Conservation (phyloP, 2,329 filamentous ascomycete genomes). For the Colletotrichum eleusines region DNA sequence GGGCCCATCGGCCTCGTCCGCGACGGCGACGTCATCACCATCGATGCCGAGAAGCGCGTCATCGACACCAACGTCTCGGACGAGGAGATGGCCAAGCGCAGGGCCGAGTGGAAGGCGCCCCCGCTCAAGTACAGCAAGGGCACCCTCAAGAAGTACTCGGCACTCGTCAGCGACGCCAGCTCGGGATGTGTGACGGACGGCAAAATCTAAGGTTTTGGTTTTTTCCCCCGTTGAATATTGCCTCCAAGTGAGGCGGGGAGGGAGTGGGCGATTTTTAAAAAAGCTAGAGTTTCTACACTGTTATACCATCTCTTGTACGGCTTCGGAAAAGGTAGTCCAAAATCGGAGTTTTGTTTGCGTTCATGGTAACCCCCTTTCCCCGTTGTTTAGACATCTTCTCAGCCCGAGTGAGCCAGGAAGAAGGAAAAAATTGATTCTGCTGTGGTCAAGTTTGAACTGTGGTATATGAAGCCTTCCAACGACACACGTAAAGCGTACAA, state of each 20-base stretch:
- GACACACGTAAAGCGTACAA: conserved; percentile 10
- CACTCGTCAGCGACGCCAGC: conserved; percentile 69
- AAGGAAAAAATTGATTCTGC: not conserved
- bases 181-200: conserved; percentile 70
- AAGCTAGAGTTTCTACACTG: conserved; percentile 36
- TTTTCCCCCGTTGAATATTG: not conserved
- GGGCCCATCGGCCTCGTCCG: conserved; percentile 86
- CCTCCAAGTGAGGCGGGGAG: not conserved
- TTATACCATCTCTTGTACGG: conserved; percentile 41
- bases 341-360: conserved; percentile 42
- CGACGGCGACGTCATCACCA: conserved; percentile 84
- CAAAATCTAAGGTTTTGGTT: conserved; percentile 39
- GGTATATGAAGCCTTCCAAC: not conserved
- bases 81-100: conserved; percentile 70
- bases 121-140: conserved; percentile 70
- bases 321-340: conserved; percentile 41
- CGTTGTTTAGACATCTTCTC: not conserved
- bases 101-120: conserved; percentile 72
- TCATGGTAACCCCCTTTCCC: not conserved
- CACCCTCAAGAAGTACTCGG: conserved; percentile 78
- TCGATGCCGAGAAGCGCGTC: conserved; percentile 82
- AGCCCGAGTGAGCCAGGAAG: not conserved
- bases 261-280: not conserved
- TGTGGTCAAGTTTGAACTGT: not conserved
- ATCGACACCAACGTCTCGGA: conserved; percentile 76